These are phyloP conservation scores for Colletotrichum paranaense DNA, from an alignment of 2,329 filamentous ascomycete genomes.

Conservation along the genomic window DNA sequence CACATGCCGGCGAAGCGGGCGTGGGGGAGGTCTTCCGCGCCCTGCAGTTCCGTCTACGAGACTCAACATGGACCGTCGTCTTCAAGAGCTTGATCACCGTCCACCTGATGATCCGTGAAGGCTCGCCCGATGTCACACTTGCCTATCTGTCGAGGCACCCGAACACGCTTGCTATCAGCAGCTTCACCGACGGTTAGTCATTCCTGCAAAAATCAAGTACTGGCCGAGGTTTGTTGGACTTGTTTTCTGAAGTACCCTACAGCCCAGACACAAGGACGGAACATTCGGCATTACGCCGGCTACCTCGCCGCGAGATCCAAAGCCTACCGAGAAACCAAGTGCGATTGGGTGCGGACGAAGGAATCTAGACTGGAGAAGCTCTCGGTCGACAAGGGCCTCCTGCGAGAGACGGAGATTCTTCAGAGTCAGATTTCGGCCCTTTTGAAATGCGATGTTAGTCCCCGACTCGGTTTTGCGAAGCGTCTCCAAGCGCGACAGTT, in stretches of 20 bases:
- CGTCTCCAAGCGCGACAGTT: background rate
- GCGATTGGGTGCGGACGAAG: constrained; percentile 88
- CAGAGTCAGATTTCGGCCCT: constrained; percentile 89
- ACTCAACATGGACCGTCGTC: constrained; percentile 99
- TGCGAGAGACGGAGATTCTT: constrained; percentile 91
- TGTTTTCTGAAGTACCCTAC: constrained; percentile 29
- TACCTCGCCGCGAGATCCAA: constrained; percentile 87
- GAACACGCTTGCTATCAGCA: constrained; percentile 86
- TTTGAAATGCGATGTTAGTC: constrained; percentile 86
- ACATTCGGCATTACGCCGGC: constrained; percentile 90
- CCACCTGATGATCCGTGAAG: constrained; percentile 97
- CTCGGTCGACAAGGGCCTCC: constrained; percentile 88
- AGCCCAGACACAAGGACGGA: constrained; percentile 95
- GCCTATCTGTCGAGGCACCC: constrained; percentile 85
- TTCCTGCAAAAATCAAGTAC: background rate
- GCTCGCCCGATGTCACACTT: constrained; percentile 88
- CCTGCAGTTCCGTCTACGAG: constrained; percentile 86
- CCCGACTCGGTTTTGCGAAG: background rate
- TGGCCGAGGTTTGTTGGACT: background rate
- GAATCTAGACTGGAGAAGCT: constrained; percentile 87
- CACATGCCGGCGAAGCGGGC: constrained; percentile 92
- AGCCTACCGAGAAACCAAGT: constrained; percentile 85
- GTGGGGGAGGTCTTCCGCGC: constrained; percentile 96
- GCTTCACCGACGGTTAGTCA: constrained; percentile 87
- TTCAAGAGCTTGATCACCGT: constrained; percentile 97